Conservation (phyloP, 169 alveolate species). For the Sarcocystis neurona region DNA sequence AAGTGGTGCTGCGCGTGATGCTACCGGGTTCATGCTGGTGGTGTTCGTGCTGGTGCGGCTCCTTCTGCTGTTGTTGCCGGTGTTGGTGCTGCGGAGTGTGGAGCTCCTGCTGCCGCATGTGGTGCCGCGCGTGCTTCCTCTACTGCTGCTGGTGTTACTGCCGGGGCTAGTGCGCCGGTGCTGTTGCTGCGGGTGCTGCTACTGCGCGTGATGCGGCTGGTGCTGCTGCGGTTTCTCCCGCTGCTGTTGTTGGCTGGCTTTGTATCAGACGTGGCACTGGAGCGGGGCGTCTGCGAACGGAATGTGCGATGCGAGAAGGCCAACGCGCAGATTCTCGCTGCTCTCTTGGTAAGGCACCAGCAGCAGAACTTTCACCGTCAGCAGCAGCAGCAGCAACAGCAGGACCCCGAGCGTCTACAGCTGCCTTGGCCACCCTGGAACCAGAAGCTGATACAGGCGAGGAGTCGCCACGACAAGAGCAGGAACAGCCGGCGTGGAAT, state of each 20-base stretch:
- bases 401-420: neutral
- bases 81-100: too few relatives aligned
- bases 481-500: constrained; percentile 16
- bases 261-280: constrained; percentile 42
- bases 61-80: constrained; percentile 34
- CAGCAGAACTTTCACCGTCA: too few relatives aligned
- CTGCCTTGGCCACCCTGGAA: neutral
- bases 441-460: too few relatives aligned
- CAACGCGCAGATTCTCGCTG: constrained; percentile 43
- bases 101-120: too few relatives aligned
- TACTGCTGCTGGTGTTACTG: too few relatives aligned
- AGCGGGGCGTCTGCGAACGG: constrained; percentile 50
- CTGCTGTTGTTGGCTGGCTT: neutral
- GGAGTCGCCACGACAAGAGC: constrained; percentile 22
- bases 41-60: neutral
- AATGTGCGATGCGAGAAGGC: constrained; percentile 55
- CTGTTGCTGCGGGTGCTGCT: too few relatives aligned
- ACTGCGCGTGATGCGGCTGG: too few relatives aligned
- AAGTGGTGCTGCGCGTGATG: neutral
- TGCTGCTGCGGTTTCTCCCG: neutral
- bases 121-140: too few relatives aligned
- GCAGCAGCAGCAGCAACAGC: constrained; percentile 29
- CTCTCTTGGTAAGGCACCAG: constrained; percentile 27
- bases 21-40: neutral
- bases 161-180: too few relatives aligned